Evolutionary conservation across 192 early-diverging fungal species (phyloP).

Genomic region (Obelidium mucronatum): DNA sequence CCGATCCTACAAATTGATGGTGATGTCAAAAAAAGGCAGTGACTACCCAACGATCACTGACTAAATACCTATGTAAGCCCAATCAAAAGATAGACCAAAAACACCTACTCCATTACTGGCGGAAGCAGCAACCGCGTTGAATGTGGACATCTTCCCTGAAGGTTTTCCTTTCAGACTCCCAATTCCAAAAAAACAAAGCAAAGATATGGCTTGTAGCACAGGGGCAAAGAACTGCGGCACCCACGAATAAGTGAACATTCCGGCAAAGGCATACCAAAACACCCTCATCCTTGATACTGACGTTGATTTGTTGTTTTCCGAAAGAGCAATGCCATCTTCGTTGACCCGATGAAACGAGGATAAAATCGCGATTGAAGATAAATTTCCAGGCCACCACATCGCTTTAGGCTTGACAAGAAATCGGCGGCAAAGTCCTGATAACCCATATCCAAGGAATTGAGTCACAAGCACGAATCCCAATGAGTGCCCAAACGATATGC

Average conservation of each 20-base stretch:
- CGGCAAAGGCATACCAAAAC: constrained; percentile 21
- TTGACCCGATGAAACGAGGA: too few relatives aligned
- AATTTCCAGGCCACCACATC: constrained; percentile 87
- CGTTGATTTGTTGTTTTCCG: too few relatives aligned
- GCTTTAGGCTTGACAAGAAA: constrained; percentile 83
- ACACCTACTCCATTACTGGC: constrained; percentile 28
- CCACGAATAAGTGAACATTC: constrained; percentile 21
- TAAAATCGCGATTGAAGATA: constrained; percentile 46
- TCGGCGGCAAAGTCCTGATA: constrained; percentile 74
- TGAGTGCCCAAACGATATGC: constrained; percentile 71
- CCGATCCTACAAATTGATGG: constrained; percentile 7
- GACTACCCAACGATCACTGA: too few relatives aligned
- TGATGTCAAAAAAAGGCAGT: too few relatives aligned
- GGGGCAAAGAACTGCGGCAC: constrained; percentile 24
- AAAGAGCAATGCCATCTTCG: too few relatives aligned
- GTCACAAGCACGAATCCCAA: too few relatives aligned
- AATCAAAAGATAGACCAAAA: constrained; percentile 33
- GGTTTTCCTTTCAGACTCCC: background rate
- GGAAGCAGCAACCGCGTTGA: constrained; percentile 10
- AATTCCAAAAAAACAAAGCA: constrained; percentile 8
- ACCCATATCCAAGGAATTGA: too few relatives aligned
- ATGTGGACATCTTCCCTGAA: background rate
- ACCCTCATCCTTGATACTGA: background rate
- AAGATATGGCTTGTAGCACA: constrained; percentile 6
- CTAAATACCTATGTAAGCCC: constrained; percentile 18